Conservation (phyloP, 2,329 filamentous ascomycete species). For the Penicillium sp. region DNA sequence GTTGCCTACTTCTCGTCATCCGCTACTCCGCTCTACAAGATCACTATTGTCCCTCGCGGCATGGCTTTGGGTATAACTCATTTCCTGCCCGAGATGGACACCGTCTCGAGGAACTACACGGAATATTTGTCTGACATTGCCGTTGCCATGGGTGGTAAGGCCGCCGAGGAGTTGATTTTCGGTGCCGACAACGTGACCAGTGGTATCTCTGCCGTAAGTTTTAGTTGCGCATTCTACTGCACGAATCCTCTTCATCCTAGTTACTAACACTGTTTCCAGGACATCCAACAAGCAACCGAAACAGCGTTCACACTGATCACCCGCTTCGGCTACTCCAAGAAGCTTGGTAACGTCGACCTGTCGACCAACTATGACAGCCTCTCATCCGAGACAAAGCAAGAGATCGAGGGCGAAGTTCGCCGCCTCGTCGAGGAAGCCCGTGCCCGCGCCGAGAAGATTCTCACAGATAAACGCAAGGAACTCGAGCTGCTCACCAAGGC, state of each 20-base stretch:
- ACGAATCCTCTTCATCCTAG: not conserved
- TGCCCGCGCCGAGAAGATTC: conserved; percentile 67
- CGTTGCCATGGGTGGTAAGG: conserved; percentile 79
- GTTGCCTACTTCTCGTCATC: conserved; percentile 80
- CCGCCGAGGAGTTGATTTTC: conserved; percentile 86
- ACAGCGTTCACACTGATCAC: conserved; percentile 88
- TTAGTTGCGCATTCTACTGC: not conserved
- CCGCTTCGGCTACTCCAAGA: conserved; percentile 81
- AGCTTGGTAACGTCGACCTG: conserved; percentile 87
- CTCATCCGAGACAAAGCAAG: conserved; percentile 79
- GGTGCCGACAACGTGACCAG: conserved; percentile 89
- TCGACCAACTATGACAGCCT: conserved; percentile 75
- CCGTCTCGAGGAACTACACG: conserved; percentile 81
- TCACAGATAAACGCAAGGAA: conserved; percentile 75
- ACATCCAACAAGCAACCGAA: conserved; percentile 78
- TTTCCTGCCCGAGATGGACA: conserved; percentile 86
- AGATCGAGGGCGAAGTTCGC: conserved; percentile 87
- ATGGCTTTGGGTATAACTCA: conserved; percentile 83
- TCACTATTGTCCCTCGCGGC: conserved; percentile 92
- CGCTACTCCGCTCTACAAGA: conserved; percentile 84
- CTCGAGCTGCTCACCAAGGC: conserved; percentile 86
- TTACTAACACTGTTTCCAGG: conserved; percentile 50
- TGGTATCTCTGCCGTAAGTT: conserved; percentile 73
- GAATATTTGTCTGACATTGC: conserved; percentile 82
- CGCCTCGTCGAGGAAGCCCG: conserved; percentile 80